phyloP scores from a whole-genome alignment of 306 rosid species.

The Hippophae rhamnoides region DNA sequence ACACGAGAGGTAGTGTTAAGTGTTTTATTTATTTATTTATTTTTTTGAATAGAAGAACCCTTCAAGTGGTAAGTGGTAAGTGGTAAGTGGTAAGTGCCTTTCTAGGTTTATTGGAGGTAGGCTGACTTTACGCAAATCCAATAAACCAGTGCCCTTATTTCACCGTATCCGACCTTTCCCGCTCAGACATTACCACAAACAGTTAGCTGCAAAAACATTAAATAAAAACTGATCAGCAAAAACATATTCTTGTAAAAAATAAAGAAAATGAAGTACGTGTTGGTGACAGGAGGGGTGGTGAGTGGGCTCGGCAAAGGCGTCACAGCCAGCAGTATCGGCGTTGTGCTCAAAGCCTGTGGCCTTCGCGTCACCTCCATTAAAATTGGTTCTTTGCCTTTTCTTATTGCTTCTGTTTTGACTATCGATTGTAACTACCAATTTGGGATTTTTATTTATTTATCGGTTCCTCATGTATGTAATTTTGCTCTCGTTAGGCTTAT shows the following conservation, averaged over 20 bases:
- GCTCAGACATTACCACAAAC: conserved; percentile 42
- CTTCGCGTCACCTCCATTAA: conserved; percentile 96
- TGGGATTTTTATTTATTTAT: not conserved
- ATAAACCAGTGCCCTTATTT: not conserved
- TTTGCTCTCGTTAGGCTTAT: not conserved
- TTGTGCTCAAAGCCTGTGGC: conserved; percentile 91
- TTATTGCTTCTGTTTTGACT: not conserved
- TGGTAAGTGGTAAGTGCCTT: not conserved
- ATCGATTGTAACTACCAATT: not conserved
- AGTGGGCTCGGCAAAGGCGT: conserved; percentile 99
- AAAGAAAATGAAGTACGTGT: conserved; percentile 66
- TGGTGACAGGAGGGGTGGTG: conserved; percentile 87
- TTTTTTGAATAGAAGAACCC: too few species aligned
- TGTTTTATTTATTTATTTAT: too few species aligned
- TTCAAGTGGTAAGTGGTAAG: not conserved
- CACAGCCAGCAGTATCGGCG: conserved; percentile 96
- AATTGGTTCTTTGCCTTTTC: conserved; percentile 47
- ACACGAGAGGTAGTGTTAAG: too few species aligned
- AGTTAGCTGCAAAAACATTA: conserved; percentile 3
- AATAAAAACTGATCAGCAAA: too few species aligned
- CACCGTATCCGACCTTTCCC: conserved; percentile 23
- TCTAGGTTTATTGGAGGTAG: not conserved
- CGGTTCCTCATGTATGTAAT: not conserved
- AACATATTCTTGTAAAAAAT: too few species aligned
- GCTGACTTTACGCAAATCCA: not conserved